A percentile compares a stretch with the other conserved stretches of the same genome.
These are phyloP conservation scores for Pichia sp. DNA, from an alignment of 1,139 yeast genomes.

Conservation along the genomic window DNA sequence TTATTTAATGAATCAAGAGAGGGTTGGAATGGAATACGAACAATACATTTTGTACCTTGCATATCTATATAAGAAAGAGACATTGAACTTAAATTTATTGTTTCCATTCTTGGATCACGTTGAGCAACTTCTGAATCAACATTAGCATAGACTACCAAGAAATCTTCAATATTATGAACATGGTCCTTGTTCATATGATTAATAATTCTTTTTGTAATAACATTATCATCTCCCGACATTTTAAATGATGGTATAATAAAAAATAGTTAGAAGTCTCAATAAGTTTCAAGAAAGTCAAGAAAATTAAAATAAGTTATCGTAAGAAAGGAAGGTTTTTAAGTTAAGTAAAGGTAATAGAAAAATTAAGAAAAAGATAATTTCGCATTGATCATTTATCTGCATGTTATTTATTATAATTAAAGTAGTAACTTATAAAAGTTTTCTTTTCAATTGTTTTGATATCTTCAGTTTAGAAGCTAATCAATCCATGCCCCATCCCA, in stretches of 20 bases:
- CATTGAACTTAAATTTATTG: constrained; percentile 40
- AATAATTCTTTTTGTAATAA: constrained; percentile 36
- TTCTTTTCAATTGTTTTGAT: too few relatives aligned
- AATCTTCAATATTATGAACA: constrained; percentile 62
- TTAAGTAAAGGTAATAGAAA: too few relatives aligned
- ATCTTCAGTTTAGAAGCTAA: too few relatives aligned
- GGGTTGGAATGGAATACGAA: constrained; percentile 42
- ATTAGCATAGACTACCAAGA: constrained; percentile 58
- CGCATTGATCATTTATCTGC: too few relatives aligned
- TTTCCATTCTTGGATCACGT: constrained; percentile 34
- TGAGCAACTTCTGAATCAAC: constrained; percentile 14
- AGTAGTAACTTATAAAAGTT: too few relatives aligned
- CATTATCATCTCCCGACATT: background rate
- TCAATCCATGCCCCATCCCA: too few relatives aligned
- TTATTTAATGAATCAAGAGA: constrained; percentile 44
- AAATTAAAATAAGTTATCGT: too few relatives aligned
- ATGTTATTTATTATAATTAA: too few relatives aligned
- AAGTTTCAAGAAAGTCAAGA: too few relatives aligned
- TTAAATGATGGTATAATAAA: background rate
- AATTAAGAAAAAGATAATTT: too few relatives aligned
- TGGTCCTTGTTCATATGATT: constrained; percentile 73
- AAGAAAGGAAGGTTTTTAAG: too few relatives aligned
- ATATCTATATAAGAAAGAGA: constrained; percentile 25
- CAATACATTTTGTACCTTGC: constrained; percentile 6
- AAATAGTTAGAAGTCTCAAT: too few relatives aligned